Evolutionary conservation across 805 yeast genomes (phyloP).

Genomic region (Candida piceae): DNA sequence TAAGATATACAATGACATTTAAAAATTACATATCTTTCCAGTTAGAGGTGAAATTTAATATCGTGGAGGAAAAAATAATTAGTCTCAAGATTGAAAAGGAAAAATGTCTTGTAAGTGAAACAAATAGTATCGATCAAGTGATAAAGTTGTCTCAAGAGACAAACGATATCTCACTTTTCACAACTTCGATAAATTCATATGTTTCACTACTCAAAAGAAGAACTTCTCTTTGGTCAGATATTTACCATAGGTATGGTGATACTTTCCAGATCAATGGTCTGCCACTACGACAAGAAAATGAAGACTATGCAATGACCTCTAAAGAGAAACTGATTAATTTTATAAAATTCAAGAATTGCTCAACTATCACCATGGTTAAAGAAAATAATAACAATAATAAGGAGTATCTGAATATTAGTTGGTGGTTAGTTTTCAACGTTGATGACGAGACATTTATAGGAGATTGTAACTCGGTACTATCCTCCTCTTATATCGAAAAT

Average conservation of each 20-base stretch:
- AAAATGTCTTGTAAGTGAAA: slow-evolving; percentile 9
- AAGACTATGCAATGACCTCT: no score
- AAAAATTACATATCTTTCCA: slow-evolving; percentile 13
- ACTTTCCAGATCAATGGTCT: slow-evolving; percentile 14
- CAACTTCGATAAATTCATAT: slow-evolving; percentile 22
- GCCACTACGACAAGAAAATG: background rate
- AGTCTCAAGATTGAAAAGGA: slow-evolving; percentile 8
- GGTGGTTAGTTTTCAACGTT: slow-evolving; percentile 11
- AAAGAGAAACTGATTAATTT: slow-evolving; percentile 4
- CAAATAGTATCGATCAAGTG: slow-evolving; percentile 13
- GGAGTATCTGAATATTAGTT: slow-evolving; percentile 4
- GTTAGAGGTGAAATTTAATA: slow-evolving; percentile 10
- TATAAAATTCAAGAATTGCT: slow-evolving; percentile 9
- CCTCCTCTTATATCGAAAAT: slow-evolving; percentile 3
- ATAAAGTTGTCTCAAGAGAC: slow-evolving; percentile 5
- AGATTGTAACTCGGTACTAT: slow-evolving; percentile 14
- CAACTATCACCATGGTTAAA: slow-evolving; percentile 5
- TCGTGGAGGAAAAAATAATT: slow-evolving; percentile 7
- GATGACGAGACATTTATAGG: slow-evolving; percentile 11
- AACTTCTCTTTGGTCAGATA: slow-evolving; percentile 14
- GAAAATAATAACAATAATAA: background rate
- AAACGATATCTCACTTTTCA: slow-evolving; percentile 21
- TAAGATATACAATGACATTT: slow-evolving; percentile 13
- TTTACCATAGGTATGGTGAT: slow-evolving; percentile 12
- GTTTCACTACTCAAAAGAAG: slow-evolving; percentile 16